Evolutionary conservation across 352 stramenopile genomes (phyloP).

Genomic region (Phytophthora meadii): DNA sequence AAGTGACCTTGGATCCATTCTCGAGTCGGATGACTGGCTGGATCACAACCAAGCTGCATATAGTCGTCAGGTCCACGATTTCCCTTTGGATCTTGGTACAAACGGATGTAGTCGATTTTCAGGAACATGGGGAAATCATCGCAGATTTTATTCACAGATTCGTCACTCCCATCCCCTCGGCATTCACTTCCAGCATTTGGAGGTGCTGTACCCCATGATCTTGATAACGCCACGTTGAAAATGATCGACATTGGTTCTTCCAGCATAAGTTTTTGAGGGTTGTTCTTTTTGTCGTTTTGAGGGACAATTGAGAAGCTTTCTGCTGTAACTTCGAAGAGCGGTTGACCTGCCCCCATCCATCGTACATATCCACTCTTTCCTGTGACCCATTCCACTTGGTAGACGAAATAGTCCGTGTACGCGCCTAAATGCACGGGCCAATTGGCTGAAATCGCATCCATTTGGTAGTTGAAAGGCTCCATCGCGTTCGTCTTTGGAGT

Average conservation of each 20-base stretch:
- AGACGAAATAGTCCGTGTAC: constrained; percentile 65
- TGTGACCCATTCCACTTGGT: constrained; percentile 82
- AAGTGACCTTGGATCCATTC: constrained; percentile 47
- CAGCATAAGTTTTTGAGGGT: constrained; percentile 57
- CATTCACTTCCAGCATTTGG: constrained; percentile 45
- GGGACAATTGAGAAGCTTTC: constrained; percentile 53
- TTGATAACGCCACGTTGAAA: constrained; percentile 59
- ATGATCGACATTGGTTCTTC: constrained; percentile 66
- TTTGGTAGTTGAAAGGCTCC: constrained; percentile 78
- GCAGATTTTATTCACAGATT: constrained; percentile 46
- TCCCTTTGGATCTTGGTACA: constrained; percentile 70
- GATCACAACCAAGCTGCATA: constrained; percentile 42
- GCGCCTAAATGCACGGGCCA: constrained; percentile 68
- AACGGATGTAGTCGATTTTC: constrained; percentile 86
- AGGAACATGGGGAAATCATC: constrained; percentile 58
- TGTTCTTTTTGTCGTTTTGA: constrained; percentile 46
- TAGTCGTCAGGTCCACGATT: constrained; percentile 22
- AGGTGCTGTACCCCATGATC: constrained; percentile 42
- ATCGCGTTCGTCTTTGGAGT: constrained; percentile 51
- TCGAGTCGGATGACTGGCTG: constrained; percentile 38
- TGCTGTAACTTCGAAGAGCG: constrained; percentile 66
- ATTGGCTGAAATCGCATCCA: constrained; percentile 84
- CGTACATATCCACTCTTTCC: constrained; percentile 67
- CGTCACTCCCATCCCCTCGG: constrained; percentile 29
- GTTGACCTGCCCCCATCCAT: constrained; percentile 60